These are phyloP conservation scores for Ascochyta rabiei DNA, from an alignment of 2,329 filamentous ascomycete genomes.

Conservation along the genomic window DNA sequence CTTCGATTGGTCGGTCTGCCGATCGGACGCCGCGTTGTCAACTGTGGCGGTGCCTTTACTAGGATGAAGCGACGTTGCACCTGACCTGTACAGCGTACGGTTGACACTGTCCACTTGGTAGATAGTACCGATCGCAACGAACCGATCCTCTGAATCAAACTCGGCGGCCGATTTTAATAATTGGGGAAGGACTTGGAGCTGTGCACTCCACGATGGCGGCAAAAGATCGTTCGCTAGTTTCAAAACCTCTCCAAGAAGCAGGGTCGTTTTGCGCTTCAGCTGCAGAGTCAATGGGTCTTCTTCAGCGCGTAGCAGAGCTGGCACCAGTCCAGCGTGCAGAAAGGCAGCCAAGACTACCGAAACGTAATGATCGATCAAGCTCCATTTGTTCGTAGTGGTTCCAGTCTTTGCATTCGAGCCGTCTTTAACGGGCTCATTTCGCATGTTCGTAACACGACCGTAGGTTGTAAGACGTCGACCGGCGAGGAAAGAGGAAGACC, in stretches of 20 bases:
- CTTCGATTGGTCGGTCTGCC: constrained; percentile 55
- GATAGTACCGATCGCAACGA: constrained; percentile 84
- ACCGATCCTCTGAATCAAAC: constrained; percentile 73
- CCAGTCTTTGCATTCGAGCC: constrained; percentile 66
- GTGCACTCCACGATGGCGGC: constrained; percentile 79
- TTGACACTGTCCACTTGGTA: constrained; percentile 99
- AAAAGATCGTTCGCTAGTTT: constrained; percentile 87
- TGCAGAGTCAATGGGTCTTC: constrained; percentile 70
- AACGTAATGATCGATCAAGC: constrained; percentile 92
- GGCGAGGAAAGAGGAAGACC: constrained; percentile 94
- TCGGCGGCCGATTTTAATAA: constrained; percentile 78
- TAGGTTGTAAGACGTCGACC: constrained; percentile 93
- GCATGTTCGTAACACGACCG: constrained; percentile 87
- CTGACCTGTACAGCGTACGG: constrained; percentile 83
- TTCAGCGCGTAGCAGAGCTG: constrained; percentile 64
- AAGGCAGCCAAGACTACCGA: constrained; percentile 85
- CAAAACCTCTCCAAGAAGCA: constrained; percentile 88
- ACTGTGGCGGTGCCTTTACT: constrained; percentile 32
- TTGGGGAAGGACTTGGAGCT: constrained; percentile 86
- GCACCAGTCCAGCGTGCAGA: constrained; percentile 75
- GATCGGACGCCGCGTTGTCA: constrained; percentile 35
- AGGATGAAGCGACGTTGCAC: constrained; percentile 51
- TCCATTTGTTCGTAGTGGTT: constrained; percentile 68
- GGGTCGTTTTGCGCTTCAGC: constrained; percentile 84
- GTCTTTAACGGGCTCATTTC: constrained; percentile 62